These are phyloP conservation scores for Termitomyces sp. DNA, from an alignment of 768 basidiomycete species.

Conservation along the genomic window DNA sequence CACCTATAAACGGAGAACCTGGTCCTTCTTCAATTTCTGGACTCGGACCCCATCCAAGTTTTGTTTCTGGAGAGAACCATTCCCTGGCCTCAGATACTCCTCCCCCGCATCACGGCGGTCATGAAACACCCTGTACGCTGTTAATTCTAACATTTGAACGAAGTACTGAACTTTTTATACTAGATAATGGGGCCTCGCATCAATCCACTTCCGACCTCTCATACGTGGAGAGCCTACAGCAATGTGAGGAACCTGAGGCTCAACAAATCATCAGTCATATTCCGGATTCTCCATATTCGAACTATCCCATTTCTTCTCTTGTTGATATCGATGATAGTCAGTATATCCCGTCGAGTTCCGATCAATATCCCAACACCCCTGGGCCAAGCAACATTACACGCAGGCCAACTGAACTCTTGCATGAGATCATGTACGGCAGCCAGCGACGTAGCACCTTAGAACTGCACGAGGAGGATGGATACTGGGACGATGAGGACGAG, in stretches of 20 bases:
- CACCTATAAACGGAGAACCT: neutral
- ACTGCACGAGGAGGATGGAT: slow-evolving; percentile 36
- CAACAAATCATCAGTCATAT: neutral
- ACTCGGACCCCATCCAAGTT: slow-evolving; percentile 1
- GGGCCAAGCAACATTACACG: slow-evolving; percentile 13
- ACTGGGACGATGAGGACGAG: slow-evolving; percentile 35
- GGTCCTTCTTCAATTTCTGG: neutral
- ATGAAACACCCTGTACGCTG: neutral
- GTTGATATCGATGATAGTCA: neutral
- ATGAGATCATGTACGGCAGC: slow-evolving; percentile 10
- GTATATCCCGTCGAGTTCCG: slow-evolving; percentile 5
- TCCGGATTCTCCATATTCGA: slow-evolving; percentile 1
- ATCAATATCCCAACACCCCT: slow-evolving; percentile 6
- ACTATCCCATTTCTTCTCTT: neutral
- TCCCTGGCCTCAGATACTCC: neutral
- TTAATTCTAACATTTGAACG: neutral
- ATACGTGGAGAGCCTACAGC: slow-evolving; percentile 7
- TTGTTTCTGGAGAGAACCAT: neutral
- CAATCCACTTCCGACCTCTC: slow-evolving; percentile 15
- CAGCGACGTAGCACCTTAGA: slow-evolving; percentile 6
- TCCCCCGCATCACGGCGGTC: neutral
- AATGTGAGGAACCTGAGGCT: neutral
- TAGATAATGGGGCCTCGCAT: slow-evolving; percentile 1
- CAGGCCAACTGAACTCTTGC: slow-evolving; percentile 14
- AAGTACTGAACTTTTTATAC: neutral